phyloP scores from a whole-genome alignment of 768 basidiomycete species.

The Serendipita vermifera region DNA sequence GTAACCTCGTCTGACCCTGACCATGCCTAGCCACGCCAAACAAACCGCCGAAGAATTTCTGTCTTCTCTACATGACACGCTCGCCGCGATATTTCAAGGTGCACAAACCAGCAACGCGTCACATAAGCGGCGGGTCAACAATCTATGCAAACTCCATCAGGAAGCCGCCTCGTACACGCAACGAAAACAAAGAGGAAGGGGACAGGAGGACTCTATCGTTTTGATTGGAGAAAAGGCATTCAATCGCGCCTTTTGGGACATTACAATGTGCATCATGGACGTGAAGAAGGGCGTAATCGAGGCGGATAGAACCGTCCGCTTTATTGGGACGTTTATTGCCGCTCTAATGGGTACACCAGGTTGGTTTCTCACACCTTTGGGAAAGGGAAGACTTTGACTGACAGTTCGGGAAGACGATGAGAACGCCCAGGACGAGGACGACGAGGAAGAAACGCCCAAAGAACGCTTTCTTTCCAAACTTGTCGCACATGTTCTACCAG shows the following conservation, averaged over 20 bases:
- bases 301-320: conserved; percentile 71
- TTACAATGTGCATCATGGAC: conserved; percentile 31
- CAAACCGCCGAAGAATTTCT: not conserved
- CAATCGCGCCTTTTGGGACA: conserved; percentile 24
- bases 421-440: not conserved
- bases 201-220: conserved; percentile 24
- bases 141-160: conserved; percentile 63
- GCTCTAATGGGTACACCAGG: not conserved
- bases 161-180: conserved; percentile 46
- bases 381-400: not conserved
- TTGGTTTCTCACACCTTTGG: too few relatives aligned
- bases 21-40: not conserved
- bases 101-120: conserved; percentile 60
- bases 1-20: too few relatives aligned
- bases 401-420: not conserved
- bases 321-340: conserved; percentile 41
- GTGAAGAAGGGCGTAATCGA: conserved; percentile 68
- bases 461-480: not conserved
- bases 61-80: conserved; percentile 1
- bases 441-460: not conserved
- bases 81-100: conserved; percentile 68
- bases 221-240: conserved; percentile 70
- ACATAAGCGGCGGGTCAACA: conserved; percentile 80
- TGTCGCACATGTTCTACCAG: not conserved
- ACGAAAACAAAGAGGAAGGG: conserved; percentile 30